Conservation (phyloP, 768 basidiomycete species). For the Auricularia auricula-judae region DNA sequence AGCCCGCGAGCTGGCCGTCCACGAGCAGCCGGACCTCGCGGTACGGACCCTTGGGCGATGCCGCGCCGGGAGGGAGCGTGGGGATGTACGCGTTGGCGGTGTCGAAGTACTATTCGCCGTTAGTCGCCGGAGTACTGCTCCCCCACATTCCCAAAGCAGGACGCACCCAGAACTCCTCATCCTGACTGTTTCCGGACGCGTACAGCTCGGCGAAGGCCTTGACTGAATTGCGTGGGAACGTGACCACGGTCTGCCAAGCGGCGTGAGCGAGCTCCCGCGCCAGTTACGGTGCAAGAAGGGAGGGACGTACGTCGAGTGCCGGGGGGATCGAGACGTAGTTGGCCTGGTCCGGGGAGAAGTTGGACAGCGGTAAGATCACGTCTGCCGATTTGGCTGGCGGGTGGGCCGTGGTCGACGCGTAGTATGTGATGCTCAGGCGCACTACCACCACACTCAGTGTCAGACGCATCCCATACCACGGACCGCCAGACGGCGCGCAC, state of each 20-base stretch:
- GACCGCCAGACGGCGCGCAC: constrained; percentile 22
- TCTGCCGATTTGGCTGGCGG: constrained; percentile 52
- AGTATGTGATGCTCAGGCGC: constrained; percentile 60
- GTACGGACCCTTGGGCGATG: constrained; percentile 41
- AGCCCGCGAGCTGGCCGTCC: constrained; percentile 43
- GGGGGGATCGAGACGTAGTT: constrained; percentile 70
- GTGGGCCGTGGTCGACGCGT: constrained; percentile 41
- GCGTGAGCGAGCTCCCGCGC: not conserved
- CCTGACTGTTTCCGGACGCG: constrained; percentile 46
- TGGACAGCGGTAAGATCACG: constrained; percentile 60
- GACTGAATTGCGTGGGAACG: constrained; percentile 57
- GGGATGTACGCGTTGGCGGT: constrained; percentile 46
- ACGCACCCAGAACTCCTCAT: constrained; percentile 71
- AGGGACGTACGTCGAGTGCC: constrained; percentile 44
- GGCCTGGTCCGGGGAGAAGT: constrained; percentile 49
- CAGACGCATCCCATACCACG: no score
- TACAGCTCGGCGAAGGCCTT: constrained; percentile 59
- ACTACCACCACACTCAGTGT: constrained; percentile 27
- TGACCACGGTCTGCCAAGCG: constrained; percentile 44
- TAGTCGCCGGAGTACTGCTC: not conserved
- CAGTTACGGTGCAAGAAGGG: not conserved
- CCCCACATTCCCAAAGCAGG: not conserved
- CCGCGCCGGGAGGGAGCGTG: constrained; percentile 39
- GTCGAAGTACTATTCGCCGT: constrained; percentile 48
- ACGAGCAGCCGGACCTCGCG: constrained; percentile 53